These are phyloP conservation scores for Blastocystis sp. DNA, from an alignment of 352 stramenopile genomes.

Conservation along the genomic window DNA sequence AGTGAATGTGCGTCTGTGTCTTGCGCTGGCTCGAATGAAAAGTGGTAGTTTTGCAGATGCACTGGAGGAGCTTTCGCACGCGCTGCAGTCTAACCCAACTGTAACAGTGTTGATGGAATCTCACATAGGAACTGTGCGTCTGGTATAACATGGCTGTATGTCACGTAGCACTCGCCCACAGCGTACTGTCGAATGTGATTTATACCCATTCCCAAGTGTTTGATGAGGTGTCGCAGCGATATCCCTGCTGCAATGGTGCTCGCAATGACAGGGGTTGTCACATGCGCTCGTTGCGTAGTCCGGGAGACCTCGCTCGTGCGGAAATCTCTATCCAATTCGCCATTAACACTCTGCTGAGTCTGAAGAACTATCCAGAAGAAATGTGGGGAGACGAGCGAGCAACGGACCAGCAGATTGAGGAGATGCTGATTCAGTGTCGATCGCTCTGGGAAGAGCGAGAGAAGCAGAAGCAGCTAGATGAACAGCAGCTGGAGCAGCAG, in stretches of 20 bases:
- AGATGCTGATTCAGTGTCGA: background rate
- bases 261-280: background rate
- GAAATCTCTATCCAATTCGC: slow-evolving; percentile 15
- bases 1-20: background rate
- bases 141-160: background rate
- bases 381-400: background rate
- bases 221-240: background rate
- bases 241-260: background rate
- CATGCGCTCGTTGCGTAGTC: background rate
- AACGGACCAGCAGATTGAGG: background rate
- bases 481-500: background rate
- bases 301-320: slow-evolving; percentile 17
- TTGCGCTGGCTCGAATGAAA: background rate
- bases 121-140: background rate
- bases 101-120: background rate
- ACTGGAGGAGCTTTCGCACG: background rate
- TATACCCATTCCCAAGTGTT: background rate
- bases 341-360: background rate
- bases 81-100: background rate
- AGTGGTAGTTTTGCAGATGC: background rate
- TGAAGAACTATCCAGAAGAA: background rate
- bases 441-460: slow-evolving; percentile 21
- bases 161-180: background rate
- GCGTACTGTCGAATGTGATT: background rate
- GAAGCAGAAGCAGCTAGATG: slow-evolving; percentile 28